These are phyloP conservation scores for Kluyveromyces sp. DNA, from an alignment of 1,139 yeast genomes.

Conservation along the genomic window DNA sequence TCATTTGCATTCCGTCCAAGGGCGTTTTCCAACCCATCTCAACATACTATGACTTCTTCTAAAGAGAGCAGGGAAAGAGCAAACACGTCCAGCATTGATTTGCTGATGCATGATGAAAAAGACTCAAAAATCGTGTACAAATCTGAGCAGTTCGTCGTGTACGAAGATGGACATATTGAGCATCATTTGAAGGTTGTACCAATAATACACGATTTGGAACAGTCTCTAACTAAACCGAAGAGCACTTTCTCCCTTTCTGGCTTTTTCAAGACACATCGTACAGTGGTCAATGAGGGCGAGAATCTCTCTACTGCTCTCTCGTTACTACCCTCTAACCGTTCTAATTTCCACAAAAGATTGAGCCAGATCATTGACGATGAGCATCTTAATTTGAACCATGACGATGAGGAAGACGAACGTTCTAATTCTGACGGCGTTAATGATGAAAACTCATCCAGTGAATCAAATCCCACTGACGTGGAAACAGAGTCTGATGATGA, in stretches of 20 bases:
- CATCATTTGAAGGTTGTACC: constrained; percentile 26
- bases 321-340: constrained; percentile 19
- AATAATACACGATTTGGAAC: constrained; percentile 16
- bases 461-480: constrained; percentile 26
- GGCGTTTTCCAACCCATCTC: constrained; percentile 3
- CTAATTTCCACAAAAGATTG: constrained; percentile 15
- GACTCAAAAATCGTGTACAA: constrained; percentile 24
- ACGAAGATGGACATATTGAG: constrained; percentile 28
- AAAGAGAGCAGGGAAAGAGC: constrained; percentile 4
- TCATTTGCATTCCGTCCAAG: constrained; percentile 7
- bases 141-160: constrained; percentile 27
- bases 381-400: constrained; percentile 26
- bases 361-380: constrained; percentile 25
- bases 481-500: constrained; percentile 25
- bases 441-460: constrained; percentile 8
- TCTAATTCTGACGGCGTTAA: constrained; percentile 1
- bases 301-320: constrained; percentile 26
- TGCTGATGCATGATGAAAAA: constrained; percentile 11
- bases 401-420: constrained; percentile 3
- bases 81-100: constrained; percentile 5
- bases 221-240: constrained; percentile 16
- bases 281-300: constrained; percentile 13
- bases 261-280: constrained; percentile 25
- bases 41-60: not conserved
- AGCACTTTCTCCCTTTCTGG: constrained; percentile 25